Base-by-base conservation (phyloP, 768 basidiomycete genomes). In the Ramaria rubella region DNA sequence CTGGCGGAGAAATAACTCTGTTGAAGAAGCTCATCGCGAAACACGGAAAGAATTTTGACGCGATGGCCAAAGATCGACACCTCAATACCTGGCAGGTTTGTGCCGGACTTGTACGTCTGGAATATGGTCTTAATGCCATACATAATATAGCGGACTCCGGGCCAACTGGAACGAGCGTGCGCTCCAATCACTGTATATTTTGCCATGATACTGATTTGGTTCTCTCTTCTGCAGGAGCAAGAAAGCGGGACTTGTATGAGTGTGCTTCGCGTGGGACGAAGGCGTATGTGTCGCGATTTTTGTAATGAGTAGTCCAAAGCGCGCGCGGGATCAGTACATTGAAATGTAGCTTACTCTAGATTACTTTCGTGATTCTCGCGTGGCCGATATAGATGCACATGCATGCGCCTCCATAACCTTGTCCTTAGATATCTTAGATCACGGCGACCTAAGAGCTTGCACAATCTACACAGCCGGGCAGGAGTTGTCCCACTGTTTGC, bases 51-150 rank as follows among this genome's bases (percentile, higher is more conserved):
- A 85, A 97, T 71, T 71, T 85, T 23, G 78, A 80, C 27, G 75
- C 70, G 49, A 97, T 96, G 94, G 81, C 83, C 11, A 74, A 76
- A 62, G 94, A 98, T 72, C 73, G 82, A 58, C 85, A 77, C 69
- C 68, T 87, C 58, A 97, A 98, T 68, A 71, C 80, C 15, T 85
- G 84, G 69, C 95, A 98, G 42, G 55, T 56, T 11, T 21, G 44
- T 27, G 21, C 11, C 21, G 29, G n/a, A 19, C 17, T 15, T 48
- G n/a, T 17, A 42, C 23, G 29, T 26, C 27, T 26, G 8, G 15
- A 24, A 5, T 24, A 9, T 43, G 19, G 36, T 24, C 3, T 48
- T 38, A 21, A 17, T 42, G 14, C 12, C 21, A 29, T 30, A n/a
- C 3, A 11, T 5, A 43, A 23, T 5, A 34, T 45, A 56, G 73